These are phyloP conservation scores for Peronospora farinosa DNA, from an alignment of 352 stramenopile genomes.

Conservation along the genomic window DNA sequence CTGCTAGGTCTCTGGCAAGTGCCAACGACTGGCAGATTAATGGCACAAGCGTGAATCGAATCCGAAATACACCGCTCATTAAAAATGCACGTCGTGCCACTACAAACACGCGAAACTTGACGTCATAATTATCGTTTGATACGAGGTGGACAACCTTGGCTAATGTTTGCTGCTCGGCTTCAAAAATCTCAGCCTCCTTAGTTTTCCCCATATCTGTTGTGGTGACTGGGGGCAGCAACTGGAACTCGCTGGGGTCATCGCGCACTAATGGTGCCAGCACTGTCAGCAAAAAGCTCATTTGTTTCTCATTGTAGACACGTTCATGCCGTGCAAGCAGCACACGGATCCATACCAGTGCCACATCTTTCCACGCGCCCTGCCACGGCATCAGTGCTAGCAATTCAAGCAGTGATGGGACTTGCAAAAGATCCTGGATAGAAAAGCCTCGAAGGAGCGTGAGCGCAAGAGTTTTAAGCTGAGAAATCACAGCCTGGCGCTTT, in stretches of 20 bases:
- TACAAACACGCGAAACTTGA: constrained; percentile 52
- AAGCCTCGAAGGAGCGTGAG: constrained; percentile 34
- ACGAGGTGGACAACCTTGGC: constrained; percentile 93
- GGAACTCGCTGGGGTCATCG: constrained; percentile 53
- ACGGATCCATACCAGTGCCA: constrained; percentile 45
- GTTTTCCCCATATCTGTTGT: constrained; percentile 10
- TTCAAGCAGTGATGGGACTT: constrained; percentile 30
- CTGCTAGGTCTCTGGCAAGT: constrained; percentile 56
- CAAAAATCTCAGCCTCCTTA: constrained; percentile 45
- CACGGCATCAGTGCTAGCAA: constrained; percentile 44
- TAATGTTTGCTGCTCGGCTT: constrained; percentile 87
- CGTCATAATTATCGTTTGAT: constrained; percentile 59
- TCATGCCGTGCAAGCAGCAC: constrained; percentile 41
- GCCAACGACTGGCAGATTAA: constrained; percentile 89
- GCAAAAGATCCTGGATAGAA: constrained; percentile 34
- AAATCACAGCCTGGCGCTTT: constrained; percentile 19
- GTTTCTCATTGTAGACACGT: constrained; percentile 24
- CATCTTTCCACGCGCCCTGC: constrained; percentile 46
- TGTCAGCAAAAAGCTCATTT: constrained; percentile 54
- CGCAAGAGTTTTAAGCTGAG: constrained; percentile 23
- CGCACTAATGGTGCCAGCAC: constrained; percentile 89
- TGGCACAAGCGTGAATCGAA: constrained; percentile 89
- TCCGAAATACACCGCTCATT: constrained; percentile 82
- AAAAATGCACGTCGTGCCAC: constrained; percentile 67
- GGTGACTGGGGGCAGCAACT: constrained; percentile 8